phyloP scores from a whole-genome alignment of 106 monocot genomes.

The Hemerocallis citrina region DNA sequence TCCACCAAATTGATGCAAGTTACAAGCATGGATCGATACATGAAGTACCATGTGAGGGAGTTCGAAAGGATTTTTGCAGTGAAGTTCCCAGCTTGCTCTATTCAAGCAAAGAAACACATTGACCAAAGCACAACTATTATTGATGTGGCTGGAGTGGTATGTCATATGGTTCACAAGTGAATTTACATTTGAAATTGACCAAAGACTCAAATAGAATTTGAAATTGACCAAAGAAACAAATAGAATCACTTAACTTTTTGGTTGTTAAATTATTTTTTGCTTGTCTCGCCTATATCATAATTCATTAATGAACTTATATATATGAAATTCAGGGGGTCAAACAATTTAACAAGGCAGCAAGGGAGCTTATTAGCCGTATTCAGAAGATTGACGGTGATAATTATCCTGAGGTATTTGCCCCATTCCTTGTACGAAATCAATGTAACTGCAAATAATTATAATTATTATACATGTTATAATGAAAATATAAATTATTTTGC shows the following conservation, averaged over 20 bases:
- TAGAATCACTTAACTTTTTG: no score
- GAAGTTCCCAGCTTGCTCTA: conserved; percentile 74
- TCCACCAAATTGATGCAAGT: conserved; percentile 53
- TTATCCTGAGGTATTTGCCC: conserved; percentile 70
- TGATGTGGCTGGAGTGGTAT: conserved; percentile 55
- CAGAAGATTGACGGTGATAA: conserved; percentile 67
- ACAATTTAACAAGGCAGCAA: conserved; percentile 60
- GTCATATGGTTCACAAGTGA: no score
- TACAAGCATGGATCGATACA: conserved; percentile 48
- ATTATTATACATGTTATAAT: background rate
- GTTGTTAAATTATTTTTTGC: background rate
- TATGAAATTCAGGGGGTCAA: conserved; percentile 32
- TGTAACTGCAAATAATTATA: background rate
- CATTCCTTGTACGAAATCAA: background rate
- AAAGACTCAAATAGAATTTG: no score
- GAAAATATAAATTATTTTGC: background rate
- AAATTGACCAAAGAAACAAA: no score
- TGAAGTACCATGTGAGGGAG: conserved; percentile 58
- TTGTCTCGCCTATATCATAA: background rate
- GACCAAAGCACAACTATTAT: conserved; percentile 68
- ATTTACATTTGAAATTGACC: no score
- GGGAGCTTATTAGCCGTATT: conserved; percentile 52
- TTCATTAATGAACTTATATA: background rate
- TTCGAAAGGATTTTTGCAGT: conserved; percentile 53
- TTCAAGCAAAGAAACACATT: conserved; percentile 52